A percentile compares a stretch with the other conserved stretches of the same genome.
These are phyloP conservation scores for Calonectria pauciramosa DNA, from an alignment of 2,329 filamentous ascomycete genomes.

Conservation along the genomic window DNA sequence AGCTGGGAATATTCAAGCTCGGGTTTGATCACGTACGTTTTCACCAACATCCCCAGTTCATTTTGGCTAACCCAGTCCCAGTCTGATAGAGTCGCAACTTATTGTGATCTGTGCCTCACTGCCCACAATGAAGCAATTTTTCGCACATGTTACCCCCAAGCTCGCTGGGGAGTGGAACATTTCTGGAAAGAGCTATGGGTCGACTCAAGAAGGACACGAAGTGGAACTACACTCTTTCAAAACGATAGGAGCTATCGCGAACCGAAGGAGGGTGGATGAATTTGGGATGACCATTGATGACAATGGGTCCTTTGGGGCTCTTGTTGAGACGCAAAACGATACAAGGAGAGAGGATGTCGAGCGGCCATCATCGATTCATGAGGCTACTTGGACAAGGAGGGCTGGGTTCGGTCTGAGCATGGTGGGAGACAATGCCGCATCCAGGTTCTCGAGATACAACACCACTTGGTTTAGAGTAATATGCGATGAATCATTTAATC, in stretches of 20 bases:
- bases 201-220: background rate
- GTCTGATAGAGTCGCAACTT: slow-evolving; percentile 31
- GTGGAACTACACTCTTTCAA: background rate
- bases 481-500: slow-evolving; percentile 4
- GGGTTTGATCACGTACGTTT: background rate
- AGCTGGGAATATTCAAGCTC: slow-evolving; percentile 30
- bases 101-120: slow-evolving; percentile 32
- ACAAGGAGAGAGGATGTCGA: no score
- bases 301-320: background rate
- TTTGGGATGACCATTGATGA: background rate
- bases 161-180: background rate
- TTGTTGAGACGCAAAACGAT: background rate
- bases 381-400: background rate
- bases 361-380: background rate
- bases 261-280: slow-evolving; percentile 1
- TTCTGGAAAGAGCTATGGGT: background rate
- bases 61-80: background rate
- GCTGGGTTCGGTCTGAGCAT: background rate
- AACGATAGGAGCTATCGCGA: background rate
- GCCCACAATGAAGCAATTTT: slow-evolving; percentile 30
- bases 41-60: no score
- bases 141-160: slow-evolving; percentile 27
- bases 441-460: background rate
- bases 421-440: background rate
- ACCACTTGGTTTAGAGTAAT: background rate